Evolutionary conservation across 2,329 filamentous ascomycete genomes (phyloP), one percentile per base, ranked within the genome.

Genomic region (Aspergillus sp.): DNA sequence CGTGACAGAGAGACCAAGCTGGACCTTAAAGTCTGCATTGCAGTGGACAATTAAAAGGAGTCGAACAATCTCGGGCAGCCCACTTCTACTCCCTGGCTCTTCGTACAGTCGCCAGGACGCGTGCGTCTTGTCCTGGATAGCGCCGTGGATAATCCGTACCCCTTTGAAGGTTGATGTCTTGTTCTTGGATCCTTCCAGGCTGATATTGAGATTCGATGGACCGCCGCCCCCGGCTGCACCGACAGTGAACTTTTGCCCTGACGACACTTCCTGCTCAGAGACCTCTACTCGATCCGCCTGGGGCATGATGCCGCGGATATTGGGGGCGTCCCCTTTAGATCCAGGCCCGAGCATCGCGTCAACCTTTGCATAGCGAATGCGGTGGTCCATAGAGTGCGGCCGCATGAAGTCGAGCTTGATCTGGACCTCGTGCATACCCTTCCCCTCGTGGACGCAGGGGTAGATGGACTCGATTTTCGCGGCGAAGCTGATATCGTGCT

Each of bases 401-500:
- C 48, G n/a, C 53, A 56, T 56, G 39, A 56, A 56, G 33, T 56
- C 45, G n/a, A 56, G 37, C 39, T 56, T 56, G 35, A 56, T 21
- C 40, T 50, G 53, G 21, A 56, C 19, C 8, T 41, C 45, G 40
- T 56, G 53, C 53, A 56, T 50, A 11, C 37, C 45, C 19, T 44
- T 21, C 4, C 53, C 46, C 14, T 56, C 53, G n/a, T 50, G 53
- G 4, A 50, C 6, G 27, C 15, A 35, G 11, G 53, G 31, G 19
- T 17, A 31, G 17, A 56, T 37, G n/a, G 53, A 56, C 37, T 56
- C 53, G 8, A 56, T 21, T 21, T 56, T 56, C 4, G 53, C 53
- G 46, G 49, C 53, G 6, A 48, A 56, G 37, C 41, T 50, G 37
- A 56, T 56, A 14, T 56, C 46, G 33, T 56, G 53, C 9, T 44